Evolutionary conservation across 2,329 filamentous ascomycete genomes (phyloP).

Genomic region (Aureobasidium leucospermi): DNA sequence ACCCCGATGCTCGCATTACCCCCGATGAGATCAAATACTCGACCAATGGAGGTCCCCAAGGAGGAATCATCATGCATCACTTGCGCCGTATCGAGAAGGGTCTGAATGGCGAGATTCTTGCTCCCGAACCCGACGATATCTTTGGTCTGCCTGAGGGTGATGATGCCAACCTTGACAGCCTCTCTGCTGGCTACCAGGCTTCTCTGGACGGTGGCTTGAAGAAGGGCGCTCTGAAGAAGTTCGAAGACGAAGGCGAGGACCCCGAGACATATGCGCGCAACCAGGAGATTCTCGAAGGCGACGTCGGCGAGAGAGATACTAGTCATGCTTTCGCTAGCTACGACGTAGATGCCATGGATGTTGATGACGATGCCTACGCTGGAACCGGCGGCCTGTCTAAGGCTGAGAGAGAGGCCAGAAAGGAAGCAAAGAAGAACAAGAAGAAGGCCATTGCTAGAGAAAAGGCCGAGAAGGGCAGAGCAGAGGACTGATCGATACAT

Average conservation of each 20-base stretch:
- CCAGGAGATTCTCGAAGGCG: conserved; percentile 35
- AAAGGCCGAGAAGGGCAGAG: conserved; percentile 14
- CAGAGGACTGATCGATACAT: conserved; percentile 7
- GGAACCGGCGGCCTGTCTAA: conserved; percentile 25
- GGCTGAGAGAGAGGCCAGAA: conserved; percentile 47
- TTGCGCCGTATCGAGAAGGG: conserved; percentile 47
- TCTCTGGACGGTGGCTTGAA: conserved; percentile 12
- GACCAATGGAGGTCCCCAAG: conserved; percentile 35
- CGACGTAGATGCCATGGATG: conserved; percentile 12
- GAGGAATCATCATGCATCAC: conserved; percentile 46
- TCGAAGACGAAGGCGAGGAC: conserved; percentile 26
- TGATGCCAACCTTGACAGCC: not conserved
- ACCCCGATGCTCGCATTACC: conserved; percentile 41
- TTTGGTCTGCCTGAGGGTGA: not conserved
- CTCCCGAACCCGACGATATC: conserved; percentile 28
- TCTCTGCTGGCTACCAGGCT: conserved; percentile 10
- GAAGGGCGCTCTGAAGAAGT: conserved; percentile 16
- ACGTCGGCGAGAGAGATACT: conserved; percentile 29
- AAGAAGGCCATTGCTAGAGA: conserved; percentile 37
- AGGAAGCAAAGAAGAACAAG: conserved; percentile 49
- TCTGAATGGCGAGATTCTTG: conserved; percentile 44
- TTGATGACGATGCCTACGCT: conserved; percentile 20
- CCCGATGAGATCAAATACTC: conserved; percentile 36
- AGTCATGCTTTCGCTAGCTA: conserved; percentile 17
- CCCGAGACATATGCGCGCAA: conserved; percentile 35